These are phyloP conservation scores for Yamadazyma triangularis DNA, from an alignment of 1,139 yeast species.

Conservation along the genomic window DNA sequence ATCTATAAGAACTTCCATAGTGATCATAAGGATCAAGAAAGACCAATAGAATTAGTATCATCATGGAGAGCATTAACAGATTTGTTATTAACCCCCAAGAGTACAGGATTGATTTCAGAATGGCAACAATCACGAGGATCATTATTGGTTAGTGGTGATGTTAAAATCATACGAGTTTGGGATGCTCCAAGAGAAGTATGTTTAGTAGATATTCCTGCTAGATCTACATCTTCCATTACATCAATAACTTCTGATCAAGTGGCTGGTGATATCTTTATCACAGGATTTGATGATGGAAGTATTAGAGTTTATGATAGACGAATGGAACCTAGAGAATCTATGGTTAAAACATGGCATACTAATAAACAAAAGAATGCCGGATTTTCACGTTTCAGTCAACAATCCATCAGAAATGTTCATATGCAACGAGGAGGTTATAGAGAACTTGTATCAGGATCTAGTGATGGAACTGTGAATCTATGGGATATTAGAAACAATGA, in stretches of 20 bases:
- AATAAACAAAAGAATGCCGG: conserved; percentile 5
- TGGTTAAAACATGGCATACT: conserved; percentile 74
- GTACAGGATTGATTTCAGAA: conserved; percentile 82
- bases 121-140: conserved; percentile 98
- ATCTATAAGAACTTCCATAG: conserved; percentile 76
- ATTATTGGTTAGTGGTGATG: conserved; percentile 90
- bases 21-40: conserved; percentile 19
- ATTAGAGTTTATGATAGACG: conserved; percentile 89
- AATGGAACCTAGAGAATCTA: conserved; percentile 75
- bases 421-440: conserved; percentile 97
- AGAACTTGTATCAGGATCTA: conserved; percentile 79
- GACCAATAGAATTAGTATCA: conserved; percentile 58
- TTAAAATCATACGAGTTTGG: conserved; percentile 87
- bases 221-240: conserved; percentile 86
- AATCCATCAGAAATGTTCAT: conserved; percentile 75
- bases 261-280: conserved; percentile 85
- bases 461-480: conserved; percentile 76
- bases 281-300: conserved; percentile 94
- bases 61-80: conserved; percentile 96
- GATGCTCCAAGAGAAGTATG: conserved; percentile 94
- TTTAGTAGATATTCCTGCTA: conserved; percentile 81
- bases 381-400: conserved; percentile 23
- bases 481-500: conserved; percentile 85
- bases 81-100: conserved; percentile 70
- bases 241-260: conserved; percentile 92